These are phyloP conservation scores for Rhizophora mangle DNA, from an alignment of 345 rosid genomes.

Conservation along the genomic window DNA sequence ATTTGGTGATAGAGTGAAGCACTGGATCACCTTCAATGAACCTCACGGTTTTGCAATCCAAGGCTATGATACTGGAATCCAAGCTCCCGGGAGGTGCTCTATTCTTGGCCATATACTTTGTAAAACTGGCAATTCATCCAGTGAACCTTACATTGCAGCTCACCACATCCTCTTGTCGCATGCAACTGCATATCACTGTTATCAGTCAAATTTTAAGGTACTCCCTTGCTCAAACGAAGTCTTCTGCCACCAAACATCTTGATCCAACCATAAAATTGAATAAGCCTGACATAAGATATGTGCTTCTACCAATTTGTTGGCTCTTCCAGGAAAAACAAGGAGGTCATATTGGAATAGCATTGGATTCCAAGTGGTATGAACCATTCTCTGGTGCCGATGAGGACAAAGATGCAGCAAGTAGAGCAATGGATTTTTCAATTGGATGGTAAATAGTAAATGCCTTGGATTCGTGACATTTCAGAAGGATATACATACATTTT, in stretches of 20 bases:
- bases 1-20: slow-evolving; percentile 83
- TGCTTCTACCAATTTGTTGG: neutral
- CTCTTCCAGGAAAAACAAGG: slow-evolving; percentile 55
- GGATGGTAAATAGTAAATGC: slow-evolving; percentile 54
- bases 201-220: slow-evolving; percentile 65
- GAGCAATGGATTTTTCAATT: slow-evolving; percentile 75
- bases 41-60: slow-evolving; percentile 81
- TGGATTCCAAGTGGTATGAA: slow-evolving; percentile 89
- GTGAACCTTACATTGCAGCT: slow-evolving; percentile 77
- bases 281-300: neutral
- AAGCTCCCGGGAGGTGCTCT: slow-evolving; percentile 96
- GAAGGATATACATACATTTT: slow-evolving; percentile 3
- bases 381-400: slow-evolving; percentile 60
- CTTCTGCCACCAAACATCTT: neutral
- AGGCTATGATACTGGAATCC: slow-evolving; percentile 85
- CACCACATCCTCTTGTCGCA: slow-evolving; percentile 85
- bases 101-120: slow-evolving; percentile 71
- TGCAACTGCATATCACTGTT: slow-evolving; percentile 67
- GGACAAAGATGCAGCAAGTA: slow-evolving; percentile 74
- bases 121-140: slow-evolving; percentile 65
- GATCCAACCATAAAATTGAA: neutral
- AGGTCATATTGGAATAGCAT: slow-evolving; percentile 67
- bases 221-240: too few relatives aligned
- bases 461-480: neutral
- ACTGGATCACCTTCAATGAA: slow-evolving; percentile 94